Conservation (phyloP, 331 rosid species). For the Pyrus hybrid region DNA sequence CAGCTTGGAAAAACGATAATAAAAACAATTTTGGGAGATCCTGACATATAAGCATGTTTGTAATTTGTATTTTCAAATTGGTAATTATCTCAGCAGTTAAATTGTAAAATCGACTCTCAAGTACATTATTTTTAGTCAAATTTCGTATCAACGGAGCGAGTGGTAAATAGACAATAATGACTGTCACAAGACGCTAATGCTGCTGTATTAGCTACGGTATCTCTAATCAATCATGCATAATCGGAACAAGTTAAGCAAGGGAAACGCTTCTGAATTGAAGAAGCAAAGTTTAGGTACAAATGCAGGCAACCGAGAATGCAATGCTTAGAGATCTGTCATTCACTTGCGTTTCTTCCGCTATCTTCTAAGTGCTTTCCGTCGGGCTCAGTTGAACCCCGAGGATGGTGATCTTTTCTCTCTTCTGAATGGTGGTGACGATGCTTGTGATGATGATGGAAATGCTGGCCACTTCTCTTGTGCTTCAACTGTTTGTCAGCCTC, state of each 20-base stretch:
- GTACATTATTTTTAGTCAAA: not conserved
- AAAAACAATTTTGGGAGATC: constrained; percentile 13
- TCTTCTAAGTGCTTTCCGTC: constrained; percentile 18
- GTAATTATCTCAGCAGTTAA: not conserved
- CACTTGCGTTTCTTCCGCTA: not conserved
- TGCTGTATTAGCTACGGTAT: too few relatives aligned
- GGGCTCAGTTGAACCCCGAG: constrained; percentile 5
- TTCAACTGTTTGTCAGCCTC: constrained; percentile 24
- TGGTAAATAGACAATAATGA: not conserved
- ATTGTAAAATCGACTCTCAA: too few relatives aligned
- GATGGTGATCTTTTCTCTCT: constrained; percentile 26
- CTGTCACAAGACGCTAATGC: too few relatives aligned
- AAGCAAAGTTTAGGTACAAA: not conserved
- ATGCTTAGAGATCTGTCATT: not conserved
- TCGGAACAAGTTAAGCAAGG: not conserved
- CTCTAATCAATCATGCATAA: too few relatives aligned
- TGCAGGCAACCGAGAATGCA: not conserved
- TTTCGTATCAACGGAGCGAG: not conserved
- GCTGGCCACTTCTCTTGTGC: constrained; percentile 30
- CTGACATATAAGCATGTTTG: not conserved
- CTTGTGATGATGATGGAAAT: constrained; percentile 30
- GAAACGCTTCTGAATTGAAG: not conserved
- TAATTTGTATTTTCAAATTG: not conserved
- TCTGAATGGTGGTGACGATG: constrained; percentile 19
- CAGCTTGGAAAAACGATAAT: constrained; percentile 20